These are phyloP conservation scores for Cercospora citrullina DNA, from an alignment of 2,329 filamentous ascomycete genomes.

Conservation along the genomic window DNA sequence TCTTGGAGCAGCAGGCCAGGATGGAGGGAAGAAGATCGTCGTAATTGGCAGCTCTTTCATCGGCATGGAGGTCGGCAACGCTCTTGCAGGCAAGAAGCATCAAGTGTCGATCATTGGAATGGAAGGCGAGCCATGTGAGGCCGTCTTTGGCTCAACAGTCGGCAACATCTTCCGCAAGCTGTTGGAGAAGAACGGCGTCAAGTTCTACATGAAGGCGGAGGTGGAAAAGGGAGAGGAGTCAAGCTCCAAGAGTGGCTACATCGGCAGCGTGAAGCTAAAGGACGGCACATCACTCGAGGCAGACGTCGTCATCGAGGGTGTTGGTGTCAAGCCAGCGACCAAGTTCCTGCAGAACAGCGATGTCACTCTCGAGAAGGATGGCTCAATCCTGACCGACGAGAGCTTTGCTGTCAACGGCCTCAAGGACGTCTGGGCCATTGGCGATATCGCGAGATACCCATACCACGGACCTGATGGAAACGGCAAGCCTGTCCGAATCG, in stretches of 20 bases:
- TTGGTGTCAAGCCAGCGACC: constrained; percentile 84
- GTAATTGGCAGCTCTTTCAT: constrained; percentile 94
- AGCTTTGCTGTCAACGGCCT: constrained; percentile 74
- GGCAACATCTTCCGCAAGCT: constrained; percentile 76
- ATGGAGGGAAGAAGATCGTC: constrained; percentile 87
- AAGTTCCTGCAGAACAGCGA: constrained; percentile 75
- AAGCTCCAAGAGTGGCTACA: constrained; percentile 63
- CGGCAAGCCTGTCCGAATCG: constrained; percentile 74
- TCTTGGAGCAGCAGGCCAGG: constrained; percentile 70
- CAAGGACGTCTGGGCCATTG: constrained; percentile 85
- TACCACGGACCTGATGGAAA: constrained; percentile 86
- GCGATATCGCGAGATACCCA: constrained; percentile 92
- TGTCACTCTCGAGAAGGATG: constrained; percentile 74
- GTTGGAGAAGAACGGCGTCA: constrained; percentile 82
- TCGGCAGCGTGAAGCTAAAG: constrained; percentile 79
- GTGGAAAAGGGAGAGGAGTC: constrained; percentile 83
- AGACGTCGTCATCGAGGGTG: constrained; percentile 87
- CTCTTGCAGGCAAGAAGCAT: constrained; percentile 72
- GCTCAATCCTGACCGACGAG: constrained; percentile 80
- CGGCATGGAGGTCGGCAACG: constrained; percentile 94
- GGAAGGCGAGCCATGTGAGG: constrained; percentile 81
- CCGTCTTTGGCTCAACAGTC: constrained; percentile 78
- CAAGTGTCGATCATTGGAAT: constrained; percentile 83
- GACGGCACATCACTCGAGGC: constrained; percentile 82
- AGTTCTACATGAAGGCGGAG: constrained; percentile 77